Evolutionary conservation across 1,139 yeast genomes (phyloP), one percentile per base, ranked within the genome.

Genomic region (Spathaspora sp.): DNA sequence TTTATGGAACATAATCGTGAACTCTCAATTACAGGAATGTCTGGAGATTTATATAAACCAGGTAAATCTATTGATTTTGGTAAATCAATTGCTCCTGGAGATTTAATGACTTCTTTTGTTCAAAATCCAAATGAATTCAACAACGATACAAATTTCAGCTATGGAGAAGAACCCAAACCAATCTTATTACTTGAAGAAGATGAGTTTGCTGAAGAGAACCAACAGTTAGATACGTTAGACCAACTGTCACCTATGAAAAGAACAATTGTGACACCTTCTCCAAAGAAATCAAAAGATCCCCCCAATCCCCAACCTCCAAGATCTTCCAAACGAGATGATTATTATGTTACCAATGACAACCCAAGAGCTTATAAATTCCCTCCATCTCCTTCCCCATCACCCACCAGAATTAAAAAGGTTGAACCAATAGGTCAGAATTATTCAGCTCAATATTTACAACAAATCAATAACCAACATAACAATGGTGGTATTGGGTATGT

Each of bases 1-100:
- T 81, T 77, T 53, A 64, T 71, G 2, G 78, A 75, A 44, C 86
- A 82, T 58, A 78, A 72, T 51, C 70, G 78, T 45, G 81, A 75
- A 26, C 59, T 81, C 20, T 74, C 81, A 1, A 63, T 78, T 20
- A 70, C 70, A n/a, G 81, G 81, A 1, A 44, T 70, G 6, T 58
- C 65, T 4, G 53, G 51, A 31, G 64, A 59, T 43, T 43, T 60
- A 5, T 59, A 55, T 43, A 63, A 56, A 42, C 40, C 56, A 2
- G 51, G 48, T n/a, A 58, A 51, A 42, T 52, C 56, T 5, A 47
- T 53, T 25, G 64, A 62, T 27, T 56, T 63, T 36, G 60, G 60
- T 24, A 67, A 63, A 47, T 61, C 70, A 2, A 60, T 70, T 15
- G 65, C 72, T 15, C 76, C 76, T 7, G 68, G 67, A 2, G 75